These are phyloP conservation scores for Cyberlindnera xylosilytica DNA, from an alignment of 805 yeast genomes.

Conservation along the genomic window DNA sequence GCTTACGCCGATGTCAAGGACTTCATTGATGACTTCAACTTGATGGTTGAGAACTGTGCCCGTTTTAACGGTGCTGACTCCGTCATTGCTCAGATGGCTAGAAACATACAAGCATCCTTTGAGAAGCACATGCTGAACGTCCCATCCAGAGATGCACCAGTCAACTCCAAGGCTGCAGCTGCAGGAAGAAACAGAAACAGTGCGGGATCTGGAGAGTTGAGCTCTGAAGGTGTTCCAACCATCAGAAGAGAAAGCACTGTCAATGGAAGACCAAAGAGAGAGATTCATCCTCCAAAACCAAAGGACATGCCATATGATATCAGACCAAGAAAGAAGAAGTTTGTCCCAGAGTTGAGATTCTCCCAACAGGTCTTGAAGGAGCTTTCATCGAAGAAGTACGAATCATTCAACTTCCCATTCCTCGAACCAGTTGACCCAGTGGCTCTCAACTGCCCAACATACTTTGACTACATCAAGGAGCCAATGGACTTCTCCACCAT, in stretches of 20 bases:
- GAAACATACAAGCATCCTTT: constrained; percentile 85
- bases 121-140: constrained; percentile 89
- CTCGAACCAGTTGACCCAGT: constrained; percentile 93
- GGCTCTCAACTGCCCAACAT: constrained; percentile 88
- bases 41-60: constrained; percentile 80
- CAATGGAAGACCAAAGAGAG: constrained; percentile 85
- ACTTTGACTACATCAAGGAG: constrained; percentile 77
- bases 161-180: constrained; percentile 16
- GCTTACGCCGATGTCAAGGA: constrained; percentile 72
- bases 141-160: constrained; percentile 61
- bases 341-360: constrained; percentile 83
- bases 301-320: constrained; percentile 90
- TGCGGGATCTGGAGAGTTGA: constrained; percentile 31
- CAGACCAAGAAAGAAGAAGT: constrained; percentile 88
- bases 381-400: constrained; percentile 76
- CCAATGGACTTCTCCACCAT: constrained; percentile 96
- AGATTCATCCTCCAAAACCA: constrained; percentile 94
- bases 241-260: constrained; percentile 72
- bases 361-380: constrained; percentile 83
- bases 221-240: constrained; percentile 50
- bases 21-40: constrained; percentile 72
- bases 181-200: constrained; percentile 23
- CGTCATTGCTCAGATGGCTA: constrained; percentile 86
- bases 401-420: constrained; percentile 84
- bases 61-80: constrained; percentile 84